A percentile compares a stretch with the other conserved stretches of the same genome.
Conservation (phyloP, 23 red algal genomes). For the Gracilaria vermiculophylla region DNA sequence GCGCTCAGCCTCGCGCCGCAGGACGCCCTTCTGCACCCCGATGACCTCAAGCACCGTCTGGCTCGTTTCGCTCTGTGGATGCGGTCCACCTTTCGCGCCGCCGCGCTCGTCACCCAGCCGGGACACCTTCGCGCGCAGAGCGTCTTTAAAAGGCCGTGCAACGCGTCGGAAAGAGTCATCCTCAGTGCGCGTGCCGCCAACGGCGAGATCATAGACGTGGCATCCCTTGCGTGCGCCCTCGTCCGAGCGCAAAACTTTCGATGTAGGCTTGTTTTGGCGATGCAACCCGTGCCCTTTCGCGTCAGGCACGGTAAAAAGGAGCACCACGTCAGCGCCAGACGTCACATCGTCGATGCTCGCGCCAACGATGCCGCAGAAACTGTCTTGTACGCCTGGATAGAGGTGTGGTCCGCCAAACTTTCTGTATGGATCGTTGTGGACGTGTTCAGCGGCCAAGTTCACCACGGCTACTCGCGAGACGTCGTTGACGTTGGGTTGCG, state of each 20-base stretch:
- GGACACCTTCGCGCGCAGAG: not conserved
- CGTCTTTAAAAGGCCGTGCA: not conserved
- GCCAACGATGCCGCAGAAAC: not conserved
- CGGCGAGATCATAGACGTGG: constrained; percentile 48
- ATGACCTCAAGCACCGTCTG: constrained; percentile 21
- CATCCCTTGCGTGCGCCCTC: constrained; percentile 10
- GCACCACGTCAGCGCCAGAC: not conserved
- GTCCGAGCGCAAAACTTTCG: constrained; percentile 38
- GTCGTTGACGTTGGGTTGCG: not conserved
- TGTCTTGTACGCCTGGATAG: constrained; percentile 66
- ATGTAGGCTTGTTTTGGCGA: constrained; percentile 44
- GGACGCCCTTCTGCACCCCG: constrained; percentile 14
- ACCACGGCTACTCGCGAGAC: constrained; percentile 3
- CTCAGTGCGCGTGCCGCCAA: not conserved
- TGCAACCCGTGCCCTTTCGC: constrained; percentile 13
- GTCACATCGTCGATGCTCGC: not conserved
- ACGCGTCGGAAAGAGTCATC: constrained; percentile 21
- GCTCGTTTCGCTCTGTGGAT: constrained; percentile 35
- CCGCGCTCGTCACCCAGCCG: not conserved
- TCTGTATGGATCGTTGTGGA: constrained; percentile 72
- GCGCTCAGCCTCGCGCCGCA: constrained; percentile 21
- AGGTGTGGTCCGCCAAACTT: constrained; percentile 54
- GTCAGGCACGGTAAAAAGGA: not conserved
- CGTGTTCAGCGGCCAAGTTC: constrained; percentile 25
- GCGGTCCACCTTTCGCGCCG: not conserved